A percentile compares a stretch with the other conserved stretches of the same genome.
These are phyloP conservation scores for Oehlia diaphana DNA, from an alignment of 192 early-diverging fungal species.

Conservation along the genomic window DNA sequence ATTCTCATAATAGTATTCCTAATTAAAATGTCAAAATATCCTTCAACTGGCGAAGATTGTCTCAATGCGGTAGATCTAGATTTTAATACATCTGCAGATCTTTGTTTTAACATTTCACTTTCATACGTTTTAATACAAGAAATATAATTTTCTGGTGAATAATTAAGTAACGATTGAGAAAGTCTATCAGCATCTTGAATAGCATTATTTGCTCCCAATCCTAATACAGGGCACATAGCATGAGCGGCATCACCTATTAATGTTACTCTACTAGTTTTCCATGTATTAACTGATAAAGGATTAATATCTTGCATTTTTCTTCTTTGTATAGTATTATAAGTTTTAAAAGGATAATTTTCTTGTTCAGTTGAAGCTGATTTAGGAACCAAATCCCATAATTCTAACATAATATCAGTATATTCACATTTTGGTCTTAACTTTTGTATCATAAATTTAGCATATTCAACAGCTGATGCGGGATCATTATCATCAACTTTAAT, in stretches of 20 bases:
- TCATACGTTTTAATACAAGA: background rate
- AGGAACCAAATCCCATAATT: background rate
- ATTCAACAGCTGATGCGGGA: background rate
- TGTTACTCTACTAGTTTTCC: background rate
- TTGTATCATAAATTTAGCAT: background rate
- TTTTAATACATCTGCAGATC: background rate
- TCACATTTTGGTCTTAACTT: background rate
- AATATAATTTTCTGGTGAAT: background rate
- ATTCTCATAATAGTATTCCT: background rate
- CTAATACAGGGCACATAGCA: background rate
- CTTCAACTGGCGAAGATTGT: background rate
- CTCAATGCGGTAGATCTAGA: background rate
- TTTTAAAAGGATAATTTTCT: background rate
- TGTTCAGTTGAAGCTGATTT: background rate
- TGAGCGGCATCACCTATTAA: background rate
- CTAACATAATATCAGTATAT: background rate
- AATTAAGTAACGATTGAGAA: background rate
- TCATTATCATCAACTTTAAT: background rate
- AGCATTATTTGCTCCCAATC: background rate
- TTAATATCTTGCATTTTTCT: background rate
- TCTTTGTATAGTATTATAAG: background rate
- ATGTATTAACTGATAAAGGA: background rate
- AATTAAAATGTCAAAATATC: background rate
- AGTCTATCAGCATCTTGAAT: background rate
- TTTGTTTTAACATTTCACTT: background rate